A percentile compares a stretch with the other conserved stretches of the same genome.
Evolutionary conservation across 257 asterid genomes (phyloP).

Genomic region (Echium plantagineum): DNA sequence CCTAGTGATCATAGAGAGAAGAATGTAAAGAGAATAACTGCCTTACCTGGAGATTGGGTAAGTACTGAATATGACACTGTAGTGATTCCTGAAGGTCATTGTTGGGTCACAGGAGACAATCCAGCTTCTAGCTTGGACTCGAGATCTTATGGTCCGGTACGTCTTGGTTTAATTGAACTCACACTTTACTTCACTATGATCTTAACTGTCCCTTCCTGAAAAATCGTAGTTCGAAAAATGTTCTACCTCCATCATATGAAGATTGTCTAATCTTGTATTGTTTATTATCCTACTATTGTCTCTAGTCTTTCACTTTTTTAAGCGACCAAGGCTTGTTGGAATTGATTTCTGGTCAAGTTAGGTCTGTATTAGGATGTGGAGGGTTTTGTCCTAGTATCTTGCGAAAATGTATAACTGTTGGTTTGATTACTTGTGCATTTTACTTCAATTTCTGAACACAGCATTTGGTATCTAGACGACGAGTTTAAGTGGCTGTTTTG

Average conservation of each 20-base stretch:
- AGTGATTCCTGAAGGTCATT: slow-evolving; percentile 76
- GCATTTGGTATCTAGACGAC: no score
- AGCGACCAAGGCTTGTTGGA: not conserved
- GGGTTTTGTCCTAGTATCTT: not conserved
- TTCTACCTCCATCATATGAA: no score
- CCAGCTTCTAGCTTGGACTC: slow-evolving; percentile 65
- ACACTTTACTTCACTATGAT: not conserved
- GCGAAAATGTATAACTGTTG: not conserved
- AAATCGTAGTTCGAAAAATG: not conserved
- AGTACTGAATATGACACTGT: slow-evolving; percentile 32
- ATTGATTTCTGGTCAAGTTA: not conserved
- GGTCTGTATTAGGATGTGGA: not conserved
- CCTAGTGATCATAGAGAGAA: slow-evolving; percentile 52
- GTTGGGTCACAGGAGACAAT: slow-evolving; percentile 96
- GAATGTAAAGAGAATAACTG: slow-evolving; percentile 66
- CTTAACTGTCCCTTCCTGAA: not conserved
- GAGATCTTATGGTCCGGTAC: slow-evolving; percentile 73
- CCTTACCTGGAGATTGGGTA: slow-evolving; percentile 80
- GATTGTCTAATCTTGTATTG: no score
- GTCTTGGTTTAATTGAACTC: slow-evolving; percentile 4
- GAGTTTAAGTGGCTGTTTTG: not conserved
- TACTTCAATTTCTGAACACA: no score
- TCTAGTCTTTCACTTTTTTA: not conserved
- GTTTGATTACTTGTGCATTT: not conserved
- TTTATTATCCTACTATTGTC: not conserved